Conservation (phyloP, 495 filamentous ascomycete species). For the Hyphodiscus hymeniophilus region DNA sequence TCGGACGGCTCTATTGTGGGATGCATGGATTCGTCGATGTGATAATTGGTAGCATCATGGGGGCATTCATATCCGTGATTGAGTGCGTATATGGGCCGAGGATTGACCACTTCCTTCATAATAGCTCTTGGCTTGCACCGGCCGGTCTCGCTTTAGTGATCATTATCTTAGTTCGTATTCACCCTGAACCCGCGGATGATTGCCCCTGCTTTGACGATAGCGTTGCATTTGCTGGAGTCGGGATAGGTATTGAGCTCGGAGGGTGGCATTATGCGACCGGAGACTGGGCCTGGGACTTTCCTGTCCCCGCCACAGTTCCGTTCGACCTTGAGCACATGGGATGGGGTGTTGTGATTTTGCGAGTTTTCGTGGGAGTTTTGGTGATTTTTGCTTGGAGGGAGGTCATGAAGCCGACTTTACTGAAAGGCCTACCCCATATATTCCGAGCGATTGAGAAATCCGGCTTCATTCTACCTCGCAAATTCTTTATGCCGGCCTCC, state of each 20-base stretch:
- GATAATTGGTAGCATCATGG: slow-evolving; percentile 65
- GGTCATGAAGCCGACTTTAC: slow-evolving; percentile 71
- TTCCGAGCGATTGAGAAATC: slow-evolving; percentile 78
- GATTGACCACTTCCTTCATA: slow-evolving; percentile 59
- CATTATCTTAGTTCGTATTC: slow-evolving; percentile 70
- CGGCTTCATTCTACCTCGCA: slow-evolving; percentile 69
- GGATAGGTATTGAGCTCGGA: slow-evolving; percentile 70
- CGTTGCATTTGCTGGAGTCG: slow-evolving; percentile 83
- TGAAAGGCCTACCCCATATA: slow-evolving; percentile 70
- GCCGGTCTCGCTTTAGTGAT: slow-evolving; percentile 54
- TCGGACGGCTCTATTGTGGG: slow-evolving; percentile 90
- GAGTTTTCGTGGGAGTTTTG: slow-evolving; percentile 71
- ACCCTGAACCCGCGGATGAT: slow-evolving; percentile 93
- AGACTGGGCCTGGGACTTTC: slow-evolving; percentile 43
- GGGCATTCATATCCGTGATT: slow-evolving; percentile 43
- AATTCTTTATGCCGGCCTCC: slow-evolving; percentile 84
- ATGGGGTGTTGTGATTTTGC: slow-evolving; percentile 46
- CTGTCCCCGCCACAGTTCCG: slow-evolving; percentile 53
- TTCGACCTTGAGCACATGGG: slow-evolving; percentile 58
- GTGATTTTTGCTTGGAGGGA: slow-evolving; percentile 86
- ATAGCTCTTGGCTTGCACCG: slow-evolving; percentile 47
- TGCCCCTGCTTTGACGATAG: slow-evolving; percentile 98
- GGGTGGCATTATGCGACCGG: slow-evolving; percentile 69
- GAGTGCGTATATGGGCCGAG: slow-evolving; percentile 63
- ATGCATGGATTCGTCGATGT: slow-evolving; percentile 98